These are phyloP conservation scores for Flaveria linearis DNA, from an alignment of 129 eudicot species.

Conservation along the genomic window DNA sequence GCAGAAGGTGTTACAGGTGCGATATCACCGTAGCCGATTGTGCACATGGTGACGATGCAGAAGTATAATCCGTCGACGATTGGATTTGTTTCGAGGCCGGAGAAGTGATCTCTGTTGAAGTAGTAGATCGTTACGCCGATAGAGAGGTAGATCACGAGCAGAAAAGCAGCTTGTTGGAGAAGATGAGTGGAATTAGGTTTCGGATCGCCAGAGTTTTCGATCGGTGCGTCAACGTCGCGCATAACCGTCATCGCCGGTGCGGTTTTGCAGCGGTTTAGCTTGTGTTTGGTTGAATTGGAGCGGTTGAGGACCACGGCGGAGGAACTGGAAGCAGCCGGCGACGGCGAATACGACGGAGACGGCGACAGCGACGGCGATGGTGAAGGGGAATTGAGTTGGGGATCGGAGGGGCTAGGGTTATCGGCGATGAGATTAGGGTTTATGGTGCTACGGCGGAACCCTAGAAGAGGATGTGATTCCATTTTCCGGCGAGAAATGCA, in stretches of 20 bases:
- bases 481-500: conserved; percentile 12
- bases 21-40: conserved; percentile 70
- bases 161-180: conserved; percentile 42
- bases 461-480: conserved; percentile 38
- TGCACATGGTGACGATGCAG: conserved; percentile 73
- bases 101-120: conserved; percentile 50
- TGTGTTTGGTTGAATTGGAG: conserved; percentile 18
- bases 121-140: conserved; percentile 48
- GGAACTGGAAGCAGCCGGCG: conserved; percentile 5
- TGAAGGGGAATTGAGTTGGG: not conserved
- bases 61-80: conserved; percentile 59
- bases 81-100: conserved; percentile 53
- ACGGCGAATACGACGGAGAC: not conserved
- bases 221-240: conserved; percentile 1
- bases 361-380: conserved; percentile 4
- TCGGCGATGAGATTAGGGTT: conserved; percentile 4
- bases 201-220: conserved; percentile 4
- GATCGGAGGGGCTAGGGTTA: conserved; percentile 13
- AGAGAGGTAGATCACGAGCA: conserved; percentile 47
- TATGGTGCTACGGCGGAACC: not conserved
- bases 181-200: conserved; percentile 41
- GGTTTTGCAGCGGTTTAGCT: conserved; percentile 47
- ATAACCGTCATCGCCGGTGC: conserved; percentile 44
- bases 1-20: conserved; percentile 52
- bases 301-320: conserved; percentile 5